Conservation (phyloP, 257 asterid genomes). For the Ophiorrhiza pumila region DNA sequence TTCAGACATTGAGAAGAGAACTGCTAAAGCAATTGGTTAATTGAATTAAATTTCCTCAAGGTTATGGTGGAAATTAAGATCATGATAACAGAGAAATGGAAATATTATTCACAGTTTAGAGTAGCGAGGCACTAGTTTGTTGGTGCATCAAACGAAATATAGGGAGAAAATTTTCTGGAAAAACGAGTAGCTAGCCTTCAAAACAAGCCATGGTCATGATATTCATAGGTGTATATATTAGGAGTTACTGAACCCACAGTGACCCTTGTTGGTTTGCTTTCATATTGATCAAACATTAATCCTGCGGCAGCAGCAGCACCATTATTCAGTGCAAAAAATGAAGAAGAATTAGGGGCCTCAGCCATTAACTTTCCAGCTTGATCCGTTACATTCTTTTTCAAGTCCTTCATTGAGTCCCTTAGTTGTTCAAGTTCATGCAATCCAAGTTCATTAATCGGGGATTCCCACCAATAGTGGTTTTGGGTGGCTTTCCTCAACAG, state of each 20-base stretch:
- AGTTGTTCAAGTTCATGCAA: constrained; percentile 52
- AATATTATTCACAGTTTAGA: constrained; percentile 3
- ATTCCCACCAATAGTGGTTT: constrained; percentile 64
- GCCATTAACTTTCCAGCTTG: constrained; percentile 36
- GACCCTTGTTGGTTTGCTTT: constrained; percentile 39
- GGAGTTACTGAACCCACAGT: constrained; percentile 13
- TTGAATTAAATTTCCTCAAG: not conserved
- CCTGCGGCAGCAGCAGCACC: constrained; percentile 5
- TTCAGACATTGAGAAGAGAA: no score
- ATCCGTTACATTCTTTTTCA: constrained; percentile 36
- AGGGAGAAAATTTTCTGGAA: no score
- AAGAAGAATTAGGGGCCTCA: constrained; percentile 15
- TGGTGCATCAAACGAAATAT: not conserved
- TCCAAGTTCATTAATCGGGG: constrained; percentile 41
- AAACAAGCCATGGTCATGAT: constrained; percentile 37
- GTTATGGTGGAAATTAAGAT: no score
- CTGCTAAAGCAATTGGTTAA: not conserved
- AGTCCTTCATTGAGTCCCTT: constrained; percentile 57
- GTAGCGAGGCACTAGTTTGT: constrained; percentile 41
- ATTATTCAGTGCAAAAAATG: constrained; percentile 20
- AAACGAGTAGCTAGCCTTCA: no score
- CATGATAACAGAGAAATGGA: not conserved
- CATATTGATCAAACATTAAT: constrained; percentile 35
- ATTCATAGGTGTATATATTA: constrained; percentile 33
- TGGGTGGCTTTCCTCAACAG: constrained; percentile 36